phyloP scores from a whole-genome alignment of 306 rosid genomes.

The Pterocarpus santalinus region DNA sequence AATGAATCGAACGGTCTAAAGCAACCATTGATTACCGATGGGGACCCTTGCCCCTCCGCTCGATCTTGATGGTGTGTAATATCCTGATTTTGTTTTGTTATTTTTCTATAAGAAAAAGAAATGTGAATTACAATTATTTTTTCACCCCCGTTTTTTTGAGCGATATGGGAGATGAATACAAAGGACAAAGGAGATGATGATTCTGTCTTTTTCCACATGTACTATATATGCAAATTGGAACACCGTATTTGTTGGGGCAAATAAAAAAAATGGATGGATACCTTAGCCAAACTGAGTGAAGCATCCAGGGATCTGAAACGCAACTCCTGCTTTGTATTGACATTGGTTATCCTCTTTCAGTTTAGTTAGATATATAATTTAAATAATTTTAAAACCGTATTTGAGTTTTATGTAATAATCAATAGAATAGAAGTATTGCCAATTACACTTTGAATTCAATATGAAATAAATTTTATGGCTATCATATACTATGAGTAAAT shows the following conservation, averaged over 20 bases:
- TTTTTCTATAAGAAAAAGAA: constrained; percentile 23
- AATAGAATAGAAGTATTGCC: no score
- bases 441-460: no score
- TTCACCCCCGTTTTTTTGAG: neutral
- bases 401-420: no score
- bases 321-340: no score
- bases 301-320: no score
- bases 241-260: neutral
- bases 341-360: no score
- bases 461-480: no score
- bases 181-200: constrained; percentile 10
- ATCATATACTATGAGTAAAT: no score
- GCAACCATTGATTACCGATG: constrained; percentile 53
- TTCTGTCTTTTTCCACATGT: neutral
- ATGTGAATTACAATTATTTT: constrained; percentile 39
- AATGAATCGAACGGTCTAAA: constrained; percentile 34
- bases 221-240: neutral
- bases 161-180: neutral
- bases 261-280: neutral
- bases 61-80: constrained; percentile 7
- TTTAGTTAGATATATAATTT: no score
- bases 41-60: constrained; percentile 33
- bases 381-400: no score
- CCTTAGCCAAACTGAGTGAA: no score
- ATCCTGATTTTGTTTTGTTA: constrained; percentile 21